Conservation (phyloP, 306 rosid genomes). For the Coriaria nepalensis region DNA sequence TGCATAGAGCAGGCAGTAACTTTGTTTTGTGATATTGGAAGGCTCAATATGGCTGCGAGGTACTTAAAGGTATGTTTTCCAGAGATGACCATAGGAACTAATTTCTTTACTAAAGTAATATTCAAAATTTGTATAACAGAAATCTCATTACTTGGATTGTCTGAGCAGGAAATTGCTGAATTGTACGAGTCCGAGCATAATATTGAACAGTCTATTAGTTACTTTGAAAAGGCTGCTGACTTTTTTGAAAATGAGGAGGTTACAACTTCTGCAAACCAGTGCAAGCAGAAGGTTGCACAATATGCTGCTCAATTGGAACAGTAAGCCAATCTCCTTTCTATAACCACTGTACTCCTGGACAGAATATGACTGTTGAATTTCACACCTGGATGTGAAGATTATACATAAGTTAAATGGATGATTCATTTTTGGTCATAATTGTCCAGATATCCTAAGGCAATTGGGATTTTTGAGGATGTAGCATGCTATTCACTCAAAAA, state of each 20-base stretch:
- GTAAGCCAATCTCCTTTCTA: conserved; percentile 31
- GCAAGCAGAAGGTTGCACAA: conserved; percentile 97
- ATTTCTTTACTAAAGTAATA: conserved; percentile 6
- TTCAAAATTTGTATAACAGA: conserved; percentile 3
- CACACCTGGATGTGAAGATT: too few relatives aligned
- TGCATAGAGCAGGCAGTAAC: conserved; percentile 69
- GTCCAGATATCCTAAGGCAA: conserved; percentile 63
- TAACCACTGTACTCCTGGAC: conserved; percentile 1
- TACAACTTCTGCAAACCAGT: conserved; percentile 71
- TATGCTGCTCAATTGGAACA: conserved; percentile 86
- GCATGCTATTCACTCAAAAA: conserved; percentile 77
- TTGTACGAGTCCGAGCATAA: conserved; percentile 75
- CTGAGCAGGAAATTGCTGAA: conserved; percentile 81
- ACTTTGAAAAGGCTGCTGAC: conserved; percentile 79
- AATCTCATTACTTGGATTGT: conserved; percentile 10
- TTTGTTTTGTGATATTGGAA: conserved; percentile 88
- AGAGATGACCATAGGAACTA: conserved; percentile 5
- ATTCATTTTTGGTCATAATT: conserved; percentile 2
- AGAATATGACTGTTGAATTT: conserved; percentile 1
- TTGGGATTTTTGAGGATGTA: conserved; percentile 77
- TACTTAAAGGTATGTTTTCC: conserved; percentile 51
- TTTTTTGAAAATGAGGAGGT: conserved; percentile 86
- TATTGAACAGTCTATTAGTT: conserved; percentile 62
- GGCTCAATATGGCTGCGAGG: conserved; percentile 96
- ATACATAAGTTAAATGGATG: background rate